phyloP scores from a whole-genome alignment of 306 rosid species.

The Bauhinia variegata region DNA sequence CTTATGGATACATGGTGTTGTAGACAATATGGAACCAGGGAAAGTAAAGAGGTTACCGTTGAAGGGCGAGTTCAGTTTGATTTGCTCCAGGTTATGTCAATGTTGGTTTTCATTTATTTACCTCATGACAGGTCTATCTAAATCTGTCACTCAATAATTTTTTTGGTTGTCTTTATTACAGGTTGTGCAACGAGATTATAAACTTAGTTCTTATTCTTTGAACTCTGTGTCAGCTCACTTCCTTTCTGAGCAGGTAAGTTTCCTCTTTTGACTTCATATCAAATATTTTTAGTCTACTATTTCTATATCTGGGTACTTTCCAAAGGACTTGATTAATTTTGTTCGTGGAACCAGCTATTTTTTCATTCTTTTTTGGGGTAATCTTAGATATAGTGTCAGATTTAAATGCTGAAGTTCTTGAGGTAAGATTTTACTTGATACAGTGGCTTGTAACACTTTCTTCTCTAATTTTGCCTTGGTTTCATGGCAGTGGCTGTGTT shows the following conservation, averaged over 20 bases:
- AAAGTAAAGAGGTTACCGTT: slow-evolving; percentile 88
- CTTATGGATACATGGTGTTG: slow-evolving; percentile 37
- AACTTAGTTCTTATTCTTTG: slow-evolving; percentile 92
- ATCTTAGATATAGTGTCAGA: slow-evolving; percentile 18
- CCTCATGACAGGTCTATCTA: slow-evolving; percentile 23
- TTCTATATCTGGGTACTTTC: slow-evolving; percentile 14
- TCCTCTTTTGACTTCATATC: slow-evolving; percentile 31
- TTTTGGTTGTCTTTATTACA: slow-evolving; percentile 41
- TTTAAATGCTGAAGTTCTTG: slow-evolving; percentile 16
- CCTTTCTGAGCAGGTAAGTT: slow-evolving; percentile 91
- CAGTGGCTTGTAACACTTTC: slow-evolving; percentile 2
- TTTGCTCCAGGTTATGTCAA: slow-evolving; percentile 80
- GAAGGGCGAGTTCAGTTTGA: slow-evolving; percentile 99
- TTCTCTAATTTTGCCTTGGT: neutral
- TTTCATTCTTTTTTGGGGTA: neutral
- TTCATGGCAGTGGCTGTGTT: slow-evolving; percentile 12
- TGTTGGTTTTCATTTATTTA: slow-evolving; percentile 34
- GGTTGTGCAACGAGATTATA: slow-evolving; percentile 93
- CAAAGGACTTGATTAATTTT: neutral
- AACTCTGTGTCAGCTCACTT: slow-evolving; percentile 96
- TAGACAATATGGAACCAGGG: slow-evolving; percentile 96
- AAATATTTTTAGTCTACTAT: slow-evolving; percentile 19
- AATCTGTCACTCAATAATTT: slow-evolving; percentile 32
- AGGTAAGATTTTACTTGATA: slow-evolving; percentile 4
- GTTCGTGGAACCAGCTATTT: slow-evolving; percentile 19